Base-by-base conservation (phyloP, 192 early-diverging fungal genomes). In the Entomortierella chlamydospora region DNA sequence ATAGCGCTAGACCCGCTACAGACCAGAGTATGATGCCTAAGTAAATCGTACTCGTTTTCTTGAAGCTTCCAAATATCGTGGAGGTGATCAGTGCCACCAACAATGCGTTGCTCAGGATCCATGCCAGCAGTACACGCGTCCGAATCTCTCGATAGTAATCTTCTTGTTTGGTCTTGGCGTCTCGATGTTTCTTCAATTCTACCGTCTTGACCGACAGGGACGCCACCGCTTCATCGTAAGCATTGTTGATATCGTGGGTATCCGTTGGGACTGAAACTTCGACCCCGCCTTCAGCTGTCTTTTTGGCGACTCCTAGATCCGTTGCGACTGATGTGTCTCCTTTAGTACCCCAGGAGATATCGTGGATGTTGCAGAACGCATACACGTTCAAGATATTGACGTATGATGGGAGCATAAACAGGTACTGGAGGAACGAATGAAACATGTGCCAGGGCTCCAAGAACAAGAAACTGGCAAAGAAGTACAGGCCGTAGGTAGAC, bases 271-370 rank as follows among this genome's bases (percentile, higher is more conserved):
- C 57, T 26, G 82, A 82, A 11, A 89, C 61, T 51, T 89, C 88
- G 4, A 85, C 83, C 30, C 73, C 67, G 42, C 73, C 67, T 47
- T 83, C 74, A 4, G 72, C 54, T 1, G 81, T 70, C 58, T 82
- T 82, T 39, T 71, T 81, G 45, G 82, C 84, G 11, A 83, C 81
- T 52, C 86, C 88, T 3, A 90, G 73, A 63, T 87, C 84, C 23
- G 68, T 63, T 23, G 64, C 39, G 15, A 63, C 64, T 4, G 64
- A 54, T 57, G 65, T 95, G 85, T 94, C 93, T 70, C 95, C 93
- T 84, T 96, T 96, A 22, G 95, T 96, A 45, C 95, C 96, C 96
- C 95, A 97, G 0, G 93, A 93, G 61, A 97, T 93, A 68, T 97
- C 96, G 84, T 97, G 95, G 0, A 94, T 92, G 88, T 97, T 97